Conservation (phyloP, 495 filamentous ascomycete genomes). For the Penicillium robsamsonii region DNA sequence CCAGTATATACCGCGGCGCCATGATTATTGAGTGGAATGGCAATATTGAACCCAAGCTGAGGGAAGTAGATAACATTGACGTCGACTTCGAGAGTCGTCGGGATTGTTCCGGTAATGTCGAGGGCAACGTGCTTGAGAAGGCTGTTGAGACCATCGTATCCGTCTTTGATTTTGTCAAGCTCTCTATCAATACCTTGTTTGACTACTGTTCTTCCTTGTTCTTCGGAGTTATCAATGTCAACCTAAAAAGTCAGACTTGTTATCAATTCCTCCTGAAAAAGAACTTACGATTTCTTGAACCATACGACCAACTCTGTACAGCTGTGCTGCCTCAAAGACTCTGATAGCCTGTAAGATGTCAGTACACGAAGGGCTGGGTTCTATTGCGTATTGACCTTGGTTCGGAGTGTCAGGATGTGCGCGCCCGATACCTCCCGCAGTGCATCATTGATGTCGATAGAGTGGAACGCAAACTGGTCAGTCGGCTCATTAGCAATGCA, state of each 20-base stretch:
- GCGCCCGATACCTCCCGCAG: slow-evolving; percentile 60
- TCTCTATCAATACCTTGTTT: slow-evolving; percentile 68
- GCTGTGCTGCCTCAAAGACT: slow-evolving; percentile 47
- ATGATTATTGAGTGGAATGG: slow-evolving; percentile 61
- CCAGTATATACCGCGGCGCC: slow-evolving; percentile 67
- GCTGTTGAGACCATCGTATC: slow-evolving; percentile 72
- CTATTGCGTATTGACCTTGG: slow-evolving; percentile 47
- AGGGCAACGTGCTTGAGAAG: slow-evolving; percentile 67
- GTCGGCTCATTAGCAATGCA: slow-evolving; percentile 20
- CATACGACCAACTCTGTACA: slow-evolving; percentile 63
- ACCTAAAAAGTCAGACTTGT: slow-evolving; percentile 47
- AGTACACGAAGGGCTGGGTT: slow-evolving; percentile 1
- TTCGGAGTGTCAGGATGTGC: slow-evolving; percentile 52
- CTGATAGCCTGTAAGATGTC: slow-evolving; percentile 33
- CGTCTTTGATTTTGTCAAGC: slow-evolving; percentile 74
- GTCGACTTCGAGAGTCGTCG: slow-evolving; percentile 56
- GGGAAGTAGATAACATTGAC: slow-evolving; percentile 86
- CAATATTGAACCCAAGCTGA: slow-evolving; percentile 85
- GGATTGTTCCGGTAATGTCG: slow-evolving; percentile 60
- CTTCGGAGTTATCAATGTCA: slow-evolving; percentile 76
- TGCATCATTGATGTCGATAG: slow-evolving; percentile 65
- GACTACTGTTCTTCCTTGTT: slow-evolving; percentile 72
- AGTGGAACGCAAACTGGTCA: slow-evolving; percentile 63
- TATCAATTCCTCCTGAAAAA: not conserved
- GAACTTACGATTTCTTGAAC: slow-evolving; percentile 61